Evolutionary conservation across 176 grass and related monocot genomes (phyloP), one percentile per base, ranked within the genome.

Genomic region (Tillandsia fasciculata): DNA sequence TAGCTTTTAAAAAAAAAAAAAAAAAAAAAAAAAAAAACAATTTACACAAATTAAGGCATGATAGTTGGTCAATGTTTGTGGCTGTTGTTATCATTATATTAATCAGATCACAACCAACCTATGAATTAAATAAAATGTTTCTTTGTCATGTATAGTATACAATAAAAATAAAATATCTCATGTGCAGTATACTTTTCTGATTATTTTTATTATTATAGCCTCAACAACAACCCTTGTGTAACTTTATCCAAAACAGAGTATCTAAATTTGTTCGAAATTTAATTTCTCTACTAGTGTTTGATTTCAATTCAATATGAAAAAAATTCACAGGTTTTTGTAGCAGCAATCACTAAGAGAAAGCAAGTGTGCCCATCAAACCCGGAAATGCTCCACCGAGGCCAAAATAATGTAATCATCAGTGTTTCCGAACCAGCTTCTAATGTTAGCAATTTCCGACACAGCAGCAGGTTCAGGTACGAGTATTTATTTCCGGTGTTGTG

Each of bases 341-440:
- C 85, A 5, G 85, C 91, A 12, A 79, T 91, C 48, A 83, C 68
- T 20, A 88, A 96, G 65, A 88, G 91, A 65, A 91, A 96, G 69
- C 91, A 96, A 33, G 75, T 91, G 52, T 91, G 91, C 80, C 87
- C 85, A 51, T 86, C 91, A 15, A 83, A 73, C 53, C 10, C 77
- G 8, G 77, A 83, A 76, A 42, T 20, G 76, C 48, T 65, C 12
- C 53, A 70, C 28, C 12, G 71, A 18, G 15, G 67, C 48, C 66
- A 64, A 59, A 26, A 11, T 73, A 33, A 63, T 20, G 14, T 50
- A 13, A 17, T n/a, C 9, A 15, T 47, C 5, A 14, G 18, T 1
- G n/a, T 58, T 20, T 53, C 48, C 52, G 80, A 82, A 4, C 50
- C 51, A 14, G 26, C 75, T 1, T 26, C 73, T 59, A 53, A 61